Evolutionary conservation across 108 stramenopile genomes (phyloP).

Genomic region (Nitzschia sp.): DNA sequence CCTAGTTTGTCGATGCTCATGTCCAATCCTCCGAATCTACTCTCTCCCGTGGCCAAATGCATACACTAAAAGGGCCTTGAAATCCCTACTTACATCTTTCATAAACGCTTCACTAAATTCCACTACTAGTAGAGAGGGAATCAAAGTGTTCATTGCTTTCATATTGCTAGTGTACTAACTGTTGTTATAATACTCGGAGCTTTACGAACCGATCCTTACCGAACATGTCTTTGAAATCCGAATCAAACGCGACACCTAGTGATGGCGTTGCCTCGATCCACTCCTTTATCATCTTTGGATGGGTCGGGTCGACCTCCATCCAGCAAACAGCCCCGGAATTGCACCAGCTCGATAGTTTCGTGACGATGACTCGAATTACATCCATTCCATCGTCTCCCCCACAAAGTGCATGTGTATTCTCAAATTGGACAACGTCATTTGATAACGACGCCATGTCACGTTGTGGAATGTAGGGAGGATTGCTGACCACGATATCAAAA

Average conservation of each 20-base stretch:
- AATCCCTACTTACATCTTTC: conserved; percentile 2
- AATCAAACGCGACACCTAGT: conserved; percentile 30
- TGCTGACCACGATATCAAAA: conserved; percentile 92
- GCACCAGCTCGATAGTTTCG: conserved; percentile 59
- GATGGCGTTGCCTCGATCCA: conserved; percentile 19
- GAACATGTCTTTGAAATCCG: conserved; percentile 56
- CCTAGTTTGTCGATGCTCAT: conserved; percentile 31
- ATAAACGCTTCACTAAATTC: no score
- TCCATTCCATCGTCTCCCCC: conserved; percentile 90
- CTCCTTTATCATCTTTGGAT: conserved; percentile 56
- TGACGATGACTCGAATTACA: conserved; percentile 79
- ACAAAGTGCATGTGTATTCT: conserved; percentile 80
- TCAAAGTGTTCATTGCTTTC: no score
- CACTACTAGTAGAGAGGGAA: neutral
- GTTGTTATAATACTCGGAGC: conserved; percentile 20
- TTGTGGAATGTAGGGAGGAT: conserved; percentile 94
- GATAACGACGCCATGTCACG: conserved; percentile 69
- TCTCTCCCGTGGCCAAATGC: conserved; percentile 14
- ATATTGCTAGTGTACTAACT: neutral
- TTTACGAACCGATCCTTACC: conserved; percentile 81
- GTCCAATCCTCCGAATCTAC: conserved; percentile 11
- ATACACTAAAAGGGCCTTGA: conserved; percentile 7
- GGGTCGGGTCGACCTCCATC: conserved; percentile 90
- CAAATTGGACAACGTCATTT: conserved; percentile 70
- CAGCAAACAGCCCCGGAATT: conserved; percentile 52